A percentile compares a stretch with the other conserved stretches of the same genome.
Evolutionary conservation across 2,329 filamentous ascomycete species (phyloP).

Genomic region (Phyllosticta capitalensis): DNA sequence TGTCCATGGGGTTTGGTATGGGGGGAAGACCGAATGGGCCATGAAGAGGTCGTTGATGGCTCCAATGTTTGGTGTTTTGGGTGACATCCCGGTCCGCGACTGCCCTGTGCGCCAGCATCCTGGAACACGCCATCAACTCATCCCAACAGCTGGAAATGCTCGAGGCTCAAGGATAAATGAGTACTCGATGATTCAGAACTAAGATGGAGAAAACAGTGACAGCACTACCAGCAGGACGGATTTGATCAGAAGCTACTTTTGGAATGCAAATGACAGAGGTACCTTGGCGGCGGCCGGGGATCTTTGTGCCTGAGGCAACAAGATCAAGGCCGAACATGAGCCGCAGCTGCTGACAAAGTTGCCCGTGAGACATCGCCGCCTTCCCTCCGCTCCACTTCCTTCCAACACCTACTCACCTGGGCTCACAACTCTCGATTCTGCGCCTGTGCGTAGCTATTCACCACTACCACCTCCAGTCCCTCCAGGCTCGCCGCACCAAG

Average conservation of each 20-base stretch:
- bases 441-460: background rate
- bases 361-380: background rate
- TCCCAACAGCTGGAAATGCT: background rate
- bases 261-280: too few species aligned
- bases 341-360: background rate
- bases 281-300: too few species aligned
- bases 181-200: background rate
- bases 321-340: background rate
- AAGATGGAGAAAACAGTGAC: background rate
- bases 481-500: background rate
- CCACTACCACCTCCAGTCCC: background rate
- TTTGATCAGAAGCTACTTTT: background rate
- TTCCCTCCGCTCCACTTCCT: background rate
- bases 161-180: background rate
- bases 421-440: background rate
- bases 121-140: background rate
- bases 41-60: conserved; percentile 4
- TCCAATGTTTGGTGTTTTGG: conserved; percentile 6
- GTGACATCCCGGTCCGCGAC: conserved; percentile 1
- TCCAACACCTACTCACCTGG: background rate
- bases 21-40: background rate
- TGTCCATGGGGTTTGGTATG: conserved; percentile 57
- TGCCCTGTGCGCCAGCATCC: background rate
- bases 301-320: background rate
- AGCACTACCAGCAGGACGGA: background rate